Percentiles rank a stretch among this genome's conserved stretches.
These are phyloP conservation scores for Xylaria sp. DNA, from an alignment of 2,329 filamentous ascomycete genomes.

Conservation along the genomic window DNA sequence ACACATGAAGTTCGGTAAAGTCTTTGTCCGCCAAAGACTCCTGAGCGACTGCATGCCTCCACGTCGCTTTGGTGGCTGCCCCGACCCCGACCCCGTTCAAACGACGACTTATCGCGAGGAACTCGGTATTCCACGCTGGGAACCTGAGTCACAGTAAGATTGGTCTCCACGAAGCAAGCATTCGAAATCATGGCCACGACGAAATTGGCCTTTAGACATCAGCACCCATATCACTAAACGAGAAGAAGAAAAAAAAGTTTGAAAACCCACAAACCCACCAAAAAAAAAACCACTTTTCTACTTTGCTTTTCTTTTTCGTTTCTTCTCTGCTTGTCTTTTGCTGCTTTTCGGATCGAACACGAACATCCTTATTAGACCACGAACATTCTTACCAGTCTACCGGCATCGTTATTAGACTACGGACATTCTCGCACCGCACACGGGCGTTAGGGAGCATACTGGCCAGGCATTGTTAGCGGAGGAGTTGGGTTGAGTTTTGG, in stretches of 20 bases:
- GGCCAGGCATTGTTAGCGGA: slow-evolving; percentile 2
- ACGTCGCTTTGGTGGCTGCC: not conserved
- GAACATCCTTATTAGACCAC: not conserved
- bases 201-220: not conserved
- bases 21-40: slow-evolving; percentile 1
- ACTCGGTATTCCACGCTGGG: slow-evolving; percentile 6
- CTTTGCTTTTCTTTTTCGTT: not conserved
- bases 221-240: not conserved
- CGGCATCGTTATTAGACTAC: not conserved
- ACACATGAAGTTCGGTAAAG: not conserved
- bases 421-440: not conserved
- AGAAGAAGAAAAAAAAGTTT: not conserved
- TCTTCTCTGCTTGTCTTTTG: not conserved
- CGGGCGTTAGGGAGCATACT: not conserved
- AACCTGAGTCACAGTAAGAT: not conserved
- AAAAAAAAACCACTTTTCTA: not conserved
- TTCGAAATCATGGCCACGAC: not conserved
- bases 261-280: not conserved
- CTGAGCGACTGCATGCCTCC: not conserved
- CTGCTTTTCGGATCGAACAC: slow-evolving; percentile 1
- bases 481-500: not conserved
- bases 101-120: not conserved
- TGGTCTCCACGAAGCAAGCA: not conserved
- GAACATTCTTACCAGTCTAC: not conserved
- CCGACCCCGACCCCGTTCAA: not conserved